Percentiles rank a stretch among this genome's conserved stretches.
phyloP scores from a whole-genome alignment of 179 eudicot genomes.

The Amaranthus tricolor region DNA sequence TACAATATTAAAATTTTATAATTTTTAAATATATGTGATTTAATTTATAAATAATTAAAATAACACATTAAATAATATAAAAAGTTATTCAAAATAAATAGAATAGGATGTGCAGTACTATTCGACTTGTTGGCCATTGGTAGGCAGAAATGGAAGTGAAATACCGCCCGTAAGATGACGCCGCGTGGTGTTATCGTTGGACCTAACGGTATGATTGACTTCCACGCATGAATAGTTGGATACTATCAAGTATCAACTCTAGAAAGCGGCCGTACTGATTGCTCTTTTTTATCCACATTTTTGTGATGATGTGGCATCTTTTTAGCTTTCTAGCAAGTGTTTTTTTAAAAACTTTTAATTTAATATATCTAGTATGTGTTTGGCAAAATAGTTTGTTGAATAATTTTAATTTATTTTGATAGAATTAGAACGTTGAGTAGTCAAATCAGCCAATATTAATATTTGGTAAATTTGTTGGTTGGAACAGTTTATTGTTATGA shows the following conservation, averaged over 20 bases:
- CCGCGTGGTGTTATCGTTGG: conserved; percentile 23
- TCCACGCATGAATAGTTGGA: conserved; percentile 26
- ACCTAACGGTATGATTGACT: conserved; percentile 27
- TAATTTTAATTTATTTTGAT: no score
- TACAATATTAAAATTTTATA: no score
- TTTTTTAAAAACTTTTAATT: neutral
- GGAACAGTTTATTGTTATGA: no score
- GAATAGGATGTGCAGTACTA: neutral
- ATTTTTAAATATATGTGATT: no score
- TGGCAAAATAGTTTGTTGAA: no score
- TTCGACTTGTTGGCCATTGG: conserved; percentile 16
- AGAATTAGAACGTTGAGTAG: no score
- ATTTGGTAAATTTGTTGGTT: no score
- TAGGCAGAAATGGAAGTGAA: conserved; percentile 21
- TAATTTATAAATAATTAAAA: no score
- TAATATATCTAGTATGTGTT: no score
- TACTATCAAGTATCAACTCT: conserved; percentile 13
- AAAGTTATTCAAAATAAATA: no score
- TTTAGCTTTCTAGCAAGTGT: neutral
- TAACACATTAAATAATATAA: no score
- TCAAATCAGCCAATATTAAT: no score
- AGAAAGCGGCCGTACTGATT: conserved; percentile 13
- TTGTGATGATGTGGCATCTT: conserved; percentile 17
- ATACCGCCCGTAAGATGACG: conserved; percentile 12
- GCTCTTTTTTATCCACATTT: conserved; percentile 4